Conservation (phyloP, 331 rosid species). For the Dryas integrifolia region DNA sequence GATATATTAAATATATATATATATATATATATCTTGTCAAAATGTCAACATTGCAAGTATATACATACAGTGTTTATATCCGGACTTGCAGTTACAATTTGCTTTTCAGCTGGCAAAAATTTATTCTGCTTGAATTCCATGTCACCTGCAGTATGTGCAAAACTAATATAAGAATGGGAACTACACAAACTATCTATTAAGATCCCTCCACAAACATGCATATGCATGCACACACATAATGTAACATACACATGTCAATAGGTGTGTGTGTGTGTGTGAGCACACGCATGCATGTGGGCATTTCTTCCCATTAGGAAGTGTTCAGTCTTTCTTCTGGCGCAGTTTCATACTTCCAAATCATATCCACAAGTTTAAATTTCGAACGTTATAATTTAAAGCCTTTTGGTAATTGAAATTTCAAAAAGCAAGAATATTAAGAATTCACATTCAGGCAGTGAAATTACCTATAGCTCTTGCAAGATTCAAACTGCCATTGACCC, state of each 20-base stretch:
- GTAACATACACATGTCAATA: background rate
- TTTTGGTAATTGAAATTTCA: conserved; percentile 1
- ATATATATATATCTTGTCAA: conserved; percentile 16
- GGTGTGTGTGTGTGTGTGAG: too few relatives aligned
- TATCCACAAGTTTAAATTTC: background rate
- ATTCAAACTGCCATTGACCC: conserved; percentile 95
- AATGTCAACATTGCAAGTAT: conserved; percentile 11
- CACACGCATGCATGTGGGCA: background rate
- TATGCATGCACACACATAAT: background rate
- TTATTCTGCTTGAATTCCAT: conserved; percentile 93
- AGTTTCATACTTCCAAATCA: background rate
- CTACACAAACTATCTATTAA: conserved; percentile 16
- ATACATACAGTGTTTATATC: conserved; percentile 81
- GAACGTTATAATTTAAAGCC: background rate
- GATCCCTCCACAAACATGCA: background rate
- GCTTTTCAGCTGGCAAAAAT: conserved; percentile 73
- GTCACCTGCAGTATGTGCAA: conserved; percentile 66
- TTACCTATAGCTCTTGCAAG: conserved; percentile 96
- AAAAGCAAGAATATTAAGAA: background rate
- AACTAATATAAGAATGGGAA: conserved; percentile 27
- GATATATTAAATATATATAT: background rate
- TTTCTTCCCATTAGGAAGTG: background rate
- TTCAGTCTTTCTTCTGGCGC: background rate
- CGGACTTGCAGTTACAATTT: conserved; percentile 83
- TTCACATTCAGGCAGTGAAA: background rate